Evolutionary conservation across 1,284 basidiomycete genomes (phyloP), one percentile per base, ranked within the genome.

Genomic region (Ganoderma sinense): DNA sequence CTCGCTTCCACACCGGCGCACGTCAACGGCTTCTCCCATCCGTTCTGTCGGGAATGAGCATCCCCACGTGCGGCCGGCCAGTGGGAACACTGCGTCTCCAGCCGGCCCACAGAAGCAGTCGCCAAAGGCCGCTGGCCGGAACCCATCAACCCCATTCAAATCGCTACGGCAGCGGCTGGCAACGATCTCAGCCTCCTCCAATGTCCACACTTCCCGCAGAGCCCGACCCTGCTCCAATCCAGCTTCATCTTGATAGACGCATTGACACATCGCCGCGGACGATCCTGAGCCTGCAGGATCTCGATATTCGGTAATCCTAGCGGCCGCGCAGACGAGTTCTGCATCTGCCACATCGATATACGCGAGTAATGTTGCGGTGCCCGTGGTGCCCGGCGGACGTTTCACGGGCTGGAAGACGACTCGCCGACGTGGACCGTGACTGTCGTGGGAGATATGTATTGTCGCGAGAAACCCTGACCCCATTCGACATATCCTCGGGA

Each of bases 1-100:
- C 39, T 61, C 59, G 59, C 39, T 61, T 41, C 59, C 59, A 61
- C 59, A 26, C 59, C 14, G 23, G 39, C 59, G 36, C 36, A 61
- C 14, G 59, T 59, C 36, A 39, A 26, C 3, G 13, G 8, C 56
- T 39, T 39, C 31, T 59, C 5, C n/a, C 31, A 31, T 56, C 53
- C 56, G 29, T 55, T 58, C 40, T 29, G 26, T 48, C 59, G 65
- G 56, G 58, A 39, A 66, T 43, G 20, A 6, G 26, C 45, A 2
- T 26, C 31, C 58, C 20, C 66, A 64, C 55, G 62, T 64, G 62
- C 53, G 29, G 23, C n/a, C 51, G 31, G 11, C 48, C 43, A 33
- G 62, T 63, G 62, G 43, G 62, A 63, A 45, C 11, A 23, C 29
- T 31, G 18, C 41, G 4, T 29, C 31, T 51, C 29, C 26, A 20